Evolutionary conservation across 83 land plant genomes (phyloP).

Genomic region (Diphasiastrum complanatum): DNA sequence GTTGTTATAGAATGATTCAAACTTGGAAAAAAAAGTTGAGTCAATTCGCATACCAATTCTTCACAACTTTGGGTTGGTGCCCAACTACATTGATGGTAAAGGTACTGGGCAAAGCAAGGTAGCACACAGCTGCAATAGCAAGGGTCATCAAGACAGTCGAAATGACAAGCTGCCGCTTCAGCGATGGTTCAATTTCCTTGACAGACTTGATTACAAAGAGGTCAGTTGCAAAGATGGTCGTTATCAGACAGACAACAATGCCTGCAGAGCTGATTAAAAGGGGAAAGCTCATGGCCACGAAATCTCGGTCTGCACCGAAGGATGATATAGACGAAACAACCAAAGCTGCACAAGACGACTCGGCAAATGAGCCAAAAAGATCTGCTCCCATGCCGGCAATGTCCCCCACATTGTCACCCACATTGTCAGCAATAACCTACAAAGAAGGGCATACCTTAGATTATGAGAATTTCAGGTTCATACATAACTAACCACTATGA

Average conservation of each 20-base stretch:
- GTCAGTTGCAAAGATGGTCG: neutral
- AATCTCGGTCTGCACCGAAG: neutral
- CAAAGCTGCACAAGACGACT: too few relatives aligned
- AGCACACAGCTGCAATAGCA: neutral
- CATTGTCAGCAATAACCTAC: constrained; percentile 9
- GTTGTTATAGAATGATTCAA: too few relatives aligned
- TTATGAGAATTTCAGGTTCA: too few relatives aligned
- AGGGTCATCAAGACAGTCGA: constrained; percentile 1
- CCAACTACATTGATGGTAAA: constrained; percentile 6
- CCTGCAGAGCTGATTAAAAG: too few relatives aligned
- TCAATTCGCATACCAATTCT: neutral
- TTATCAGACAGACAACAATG: constrained; percentile 2
- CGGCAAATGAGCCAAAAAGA: too few relatives aligned
- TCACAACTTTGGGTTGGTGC: constrained; percentile 4
- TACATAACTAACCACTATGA: too few relatives aligned
- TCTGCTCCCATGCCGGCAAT: too few relatives aligned
- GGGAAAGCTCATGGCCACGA: too few relatives aligned
- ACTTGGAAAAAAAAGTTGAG: too few relatives aligned
- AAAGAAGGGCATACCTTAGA: too few relatives aligned
- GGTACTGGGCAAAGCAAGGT: neutral
- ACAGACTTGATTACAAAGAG: neutral
- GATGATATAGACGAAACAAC: neutral
- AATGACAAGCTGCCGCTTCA: neutral
- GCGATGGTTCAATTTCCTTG: constrained; percentile 2
- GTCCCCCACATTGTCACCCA: constrained; percentile 5